Evolutionary conservation across 495 filamentous ascomycete genomes (phyloP), one percentile per base, ranked within the genome.

Genomic region (Aspergillus ostianus): DNA sequence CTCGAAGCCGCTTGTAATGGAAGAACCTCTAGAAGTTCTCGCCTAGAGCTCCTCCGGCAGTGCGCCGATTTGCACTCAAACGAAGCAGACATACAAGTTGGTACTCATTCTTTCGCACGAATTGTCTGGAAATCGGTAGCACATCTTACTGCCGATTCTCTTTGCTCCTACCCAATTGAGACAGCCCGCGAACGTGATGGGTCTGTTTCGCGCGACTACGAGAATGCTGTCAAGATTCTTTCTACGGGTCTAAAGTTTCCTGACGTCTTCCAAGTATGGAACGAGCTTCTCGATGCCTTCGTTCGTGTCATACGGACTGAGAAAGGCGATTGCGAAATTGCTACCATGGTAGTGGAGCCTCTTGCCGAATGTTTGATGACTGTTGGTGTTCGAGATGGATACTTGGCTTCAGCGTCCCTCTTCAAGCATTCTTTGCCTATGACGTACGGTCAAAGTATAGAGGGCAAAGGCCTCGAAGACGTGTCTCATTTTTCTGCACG

Each of bases 301-400:
- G 73, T 83, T 15, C 73, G 75, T n/a, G 80, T 82, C 51, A 82
- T 88, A 12, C 80, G 79, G 51, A 74, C 76, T 9, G 88, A 93
- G 60, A 82, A 84, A 46, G 90, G 91, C 6, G 85, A 90, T 58
- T 80, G 78, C 6, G 83, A 81, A 2, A 77, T 86, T 21, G 81
- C 84, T 3, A 75, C 84, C 19, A 78, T 84, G 27, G 77, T 90
- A 13, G 76, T 91, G 27, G 91, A 93, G 57, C 91, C 90, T 10
- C 68, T 96, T 20, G 84, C 90, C 5, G 85, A 84, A 51, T 66
- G 56, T 17, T 62, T 77, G 27, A 64, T 67, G 50, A 52, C 30
- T 29, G 48, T 74, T 27, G 47, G 59, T 17, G 56, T 59, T 32
- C 51, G 26, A 4, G 60, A 69, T 23, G 58, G 67, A 2, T 75